A percentile compares a stretch with the other conserved stretches of the same genome.
Conservation (phyloP, 2,329 filamentous ascomycete species). For the Whalleya microplaca region DNA sequence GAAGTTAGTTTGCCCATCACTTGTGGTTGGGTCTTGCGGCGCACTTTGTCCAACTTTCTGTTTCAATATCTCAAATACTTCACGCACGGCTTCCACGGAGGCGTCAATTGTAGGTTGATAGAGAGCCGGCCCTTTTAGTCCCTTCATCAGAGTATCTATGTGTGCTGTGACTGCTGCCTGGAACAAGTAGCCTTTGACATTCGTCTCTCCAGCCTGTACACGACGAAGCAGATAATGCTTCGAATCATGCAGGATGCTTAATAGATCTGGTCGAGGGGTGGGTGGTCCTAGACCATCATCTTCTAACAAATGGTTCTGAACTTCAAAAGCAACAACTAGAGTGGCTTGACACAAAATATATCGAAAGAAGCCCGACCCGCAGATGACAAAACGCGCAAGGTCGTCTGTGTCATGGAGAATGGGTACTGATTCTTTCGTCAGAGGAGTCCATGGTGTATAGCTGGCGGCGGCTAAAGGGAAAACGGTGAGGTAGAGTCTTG, state of each 20-base stretch:
- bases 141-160: conserved; percentile 45
- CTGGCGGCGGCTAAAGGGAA: conserved; percentile 35
- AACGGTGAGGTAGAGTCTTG: conserved; percentile 49
- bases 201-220: conserved; percentile 56
- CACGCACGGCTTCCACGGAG: conserved; percentile 41
- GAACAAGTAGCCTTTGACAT: conserved; percentile 56
- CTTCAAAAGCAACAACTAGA: conserved; percentile 45
- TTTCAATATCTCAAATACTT: conserved; percentile 41
- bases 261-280: conserved; percentile 45
- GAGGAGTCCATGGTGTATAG: conserved; percentile 6
- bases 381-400: conserved; percentile 43
- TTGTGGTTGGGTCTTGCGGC: conserved; percentile 28
- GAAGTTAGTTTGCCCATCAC: conserved; percentile 26
- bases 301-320: conserved; percentile 46
- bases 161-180: conserved; percentile 43
- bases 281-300: conserved; percentile 42
- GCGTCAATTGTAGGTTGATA: conserved; percentile 40
- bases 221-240: conserved; percentile 44
- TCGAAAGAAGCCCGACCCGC: conserved; percentile 47
- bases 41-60: conserved; percentile 25
- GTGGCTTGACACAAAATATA: conserved; percentile 39
- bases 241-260: conserved; percentile 46
- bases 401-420: conserved; percentile 31
- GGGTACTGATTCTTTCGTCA: conserved; percentile 3
- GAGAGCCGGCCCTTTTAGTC: conserved; percentile 41